These are phyloP conservation scores for Elongisporangium anandrum DNA, from an alignment of 352 stramenopile species.

Conservation along the genomic window DNA sequence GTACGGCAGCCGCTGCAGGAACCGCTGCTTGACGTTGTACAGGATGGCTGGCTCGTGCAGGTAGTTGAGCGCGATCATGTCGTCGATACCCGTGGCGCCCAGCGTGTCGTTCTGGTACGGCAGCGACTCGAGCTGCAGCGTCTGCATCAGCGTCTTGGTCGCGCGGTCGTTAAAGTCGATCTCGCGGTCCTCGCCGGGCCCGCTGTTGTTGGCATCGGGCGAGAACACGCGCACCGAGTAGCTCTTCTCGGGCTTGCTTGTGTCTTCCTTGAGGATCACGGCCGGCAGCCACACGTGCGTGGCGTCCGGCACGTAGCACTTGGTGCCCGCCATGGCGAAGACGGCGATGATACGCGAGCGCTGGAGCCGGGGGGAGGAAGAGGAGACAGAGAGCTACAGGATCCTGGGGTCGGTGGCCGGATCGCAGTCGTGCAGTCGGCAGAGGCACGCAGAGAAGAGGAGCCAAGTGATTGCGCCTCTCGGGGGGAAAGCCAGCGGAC, in stretches of 20 bases:
- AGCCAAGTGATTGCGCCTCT: neutral
- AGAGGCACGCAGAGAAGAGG: neutral
- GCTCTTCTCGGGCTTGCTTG: slow-evolving; percentile 53
- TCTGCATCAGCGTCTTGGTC: slow-evolving; percentile 55
- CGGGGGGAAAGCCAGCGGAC: neutral
- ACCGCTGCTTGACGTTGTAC: slow-evolving; percentile 88
- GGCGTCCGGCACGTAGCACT: slow-evolving; percentile 83
- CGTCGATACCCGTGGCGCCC: slow-evolving; percentile 56
- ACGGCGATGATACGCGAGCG: neutral
- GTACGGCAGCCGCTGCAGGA: slow-evolving; percentile 89
- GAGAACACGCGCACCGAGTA: slow-evolving; percentile 48
- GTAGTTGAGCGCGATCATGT: slow-evolving; percentile 88
- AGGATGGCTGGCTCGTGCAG: slow-evolving; percentile 89
- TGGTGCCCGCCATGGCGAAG: slow-evolving; percentile 28
- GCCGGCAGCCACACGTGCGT: slow-evolving; percentile 73
- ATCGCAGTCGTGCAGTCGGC: neutral
- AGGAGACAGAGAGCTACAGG: neutral
- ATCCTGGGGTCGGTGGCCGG: neutral
- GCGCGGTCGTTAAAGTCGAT: slow-evolving; percentile 76
- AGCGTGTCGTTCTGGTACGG: slow-evolving; percentile 78
- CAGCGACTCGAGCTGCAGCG: slow-evolving; percentile 62
- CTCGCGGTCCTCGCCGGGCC: slow-evolving; percentile 37
- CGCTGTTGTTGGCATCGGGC: slow-evolving; percentile 7
- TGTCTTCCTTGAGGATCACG: slow-evolving; percentile 64
- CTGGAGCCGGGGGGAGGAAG: neutral